Conservation (phyloP, 139 green algal species). For the Chlamydomonas sp. region DNA sequence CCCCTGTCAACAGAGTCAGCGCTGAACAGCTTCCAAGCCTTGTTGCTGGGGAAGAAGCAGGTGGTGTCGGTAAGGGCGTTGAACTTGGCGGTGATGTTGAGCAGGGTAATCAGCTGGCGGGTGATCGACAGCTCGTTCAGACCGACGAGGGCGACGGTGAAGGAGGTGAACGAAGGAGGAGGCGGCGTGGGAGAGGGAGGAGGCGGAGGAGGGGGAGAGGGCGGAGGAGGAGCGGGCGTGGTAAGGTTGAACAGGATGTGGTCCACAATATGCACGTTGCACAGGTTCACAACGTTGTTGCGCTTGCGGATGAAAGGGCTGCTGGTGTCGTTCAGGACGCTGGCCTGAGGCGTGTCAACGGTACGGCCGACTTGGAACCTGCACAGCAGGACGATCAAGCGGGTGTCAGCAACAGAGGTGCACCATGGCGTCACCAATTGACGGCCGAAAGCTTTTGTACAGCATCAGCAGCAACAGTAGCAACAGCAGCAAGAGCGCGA, state of each 20-base stretch:
- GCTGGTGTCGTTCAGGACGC: background rate
- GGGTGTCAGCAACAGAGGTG: too few species aligned
- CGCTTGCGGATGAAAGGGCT: background rate
- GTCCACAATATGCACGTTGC: background rate
- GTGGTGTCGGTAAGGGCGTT: slow-evolving; percentile 14
- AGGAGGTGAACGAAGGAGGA: background rate
- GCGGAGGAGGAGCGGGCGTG: background rate
- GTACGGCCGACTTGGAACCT: background rate
- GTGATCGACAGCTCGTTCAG: slow-evolving; percentile 20
- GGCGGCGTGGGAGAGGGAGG: slow-evolving; percentile 5
- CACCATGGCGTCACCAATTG: too few species aligned
- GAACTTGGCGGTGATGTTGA: background rate
- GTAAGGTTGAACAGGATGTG: background rate
- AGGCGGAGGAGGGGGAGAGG: background rate
- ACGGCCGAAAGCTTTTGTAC: too few species aligned
- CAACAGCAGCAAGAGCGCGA: too few species aligned
- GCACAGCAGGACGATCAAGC: too few species aligned
- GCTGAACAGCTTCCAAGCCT: slow-evolving; percentile 20
- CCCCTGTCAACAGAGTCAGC: background rate
- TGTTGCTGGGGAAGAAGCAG: slow-evolving; percentile 37
- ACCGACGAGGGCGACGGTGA: background rate
- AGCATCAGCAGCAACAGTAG: too few species aligned
- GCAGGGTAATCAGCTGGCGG: slow-evolving; percentile 11
- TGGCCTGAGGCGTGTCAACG: background rate
- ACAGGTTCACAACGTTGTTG: slow-evolving; percentile 13